Evolutionary conservation across 106 monocot species (phyloP).

Genomic region (Platanthera guangdongensis): DNA sequence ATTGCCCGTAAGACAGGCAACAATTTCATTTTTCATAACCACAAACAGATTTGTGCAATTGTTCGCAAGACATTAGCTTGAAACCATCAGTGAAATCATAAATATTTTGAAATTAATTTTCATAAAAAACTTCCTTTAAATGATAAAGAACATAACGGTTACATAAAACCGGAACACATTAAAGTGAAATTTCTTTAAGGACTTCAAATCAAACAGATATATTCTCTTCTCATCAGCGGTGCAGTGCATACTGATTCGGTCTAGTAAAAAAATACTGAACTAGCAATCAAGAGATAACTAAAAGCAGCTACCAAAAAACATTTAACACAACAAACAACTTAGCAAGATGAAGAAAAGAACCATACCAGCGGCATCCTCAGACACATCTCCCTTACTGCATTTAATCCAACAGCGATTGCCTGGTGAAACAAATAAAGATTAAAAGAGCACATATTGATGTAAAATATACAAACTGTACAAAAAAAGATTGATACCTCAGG

Average conservation of each 20-base stretch:
- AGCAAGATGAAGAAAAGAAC: slow-evolving; percentile 1
- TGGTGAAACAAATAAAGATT: slow-evolving; percentile 15
- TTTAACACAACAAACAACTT: slow-evolving; percentile 33
- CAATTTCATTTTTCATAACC: neutral
- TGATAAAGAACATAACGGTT: too few species aligned
- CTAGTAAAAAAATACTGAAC: neutral
- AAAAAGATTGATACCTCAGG: slow-evolving; percentile 53
- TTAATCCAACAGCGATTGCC: slow-evolving; percentile 94
- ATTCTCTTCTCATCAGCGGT: neutral
- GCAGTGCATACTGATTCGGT: neutral
- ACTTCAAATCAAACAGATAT: too few species aligned
- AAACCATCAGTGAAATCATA: too few species aligned
- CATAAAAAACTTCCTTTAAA: too few species aligned
- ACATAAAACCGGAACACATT: too few species aligned
- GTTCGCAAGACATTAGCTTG: neutral
- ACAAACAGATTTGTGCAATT: neutral
- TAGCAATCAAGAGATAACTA: neutral
- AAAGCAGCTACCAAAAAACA: neutral
- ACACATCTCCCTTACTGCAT: slow-evolving; percentile 89
- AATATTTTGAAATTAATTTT: too few species aligned
- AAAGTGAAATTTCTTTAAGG: too few species aligned
- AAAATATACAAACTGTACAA: neutral
- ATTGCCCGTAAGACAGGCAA: neutral
- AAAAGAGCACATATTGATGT: neutral
- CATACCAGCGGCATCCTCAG: slow-evolving; percentile 87